These are phyloP conservation scores for Aspergillus ostianus DNA, from an alignment of 495 filamentous ascomycete genomes.

Conservation along the genomic window DNA sequence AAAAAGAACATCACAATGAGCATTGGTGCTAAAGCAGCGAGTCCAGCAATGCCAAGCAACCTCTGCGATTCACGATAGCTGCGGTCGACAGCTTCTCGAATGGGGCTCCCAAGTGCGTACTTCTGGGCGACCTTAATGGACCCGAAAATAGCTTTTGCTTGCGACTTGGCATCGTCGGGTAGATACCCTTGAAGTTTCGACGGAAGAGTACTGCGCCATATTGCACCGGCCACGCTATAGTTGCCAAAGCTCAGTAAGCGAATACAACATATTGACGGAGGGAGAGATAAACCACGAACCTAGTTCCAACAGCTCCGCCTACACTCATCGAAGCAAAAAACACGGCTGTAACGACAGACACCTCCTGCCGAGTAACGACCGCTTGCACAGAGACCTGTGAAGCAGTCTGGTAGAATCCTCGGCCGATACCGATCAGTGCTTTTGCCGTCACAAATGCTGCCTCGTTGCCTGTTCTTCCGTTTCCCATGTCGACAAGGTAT, in stretches of 20 bases:
- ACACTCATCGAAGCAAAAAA: slow-evolving; percentile 30
- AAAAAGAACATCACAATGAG: slow-evolving; percentile 26
- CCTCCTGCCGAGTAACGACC: slow-evolving; percentile 19
- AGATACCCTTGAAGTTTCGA: slow-evolving; percentile 18
- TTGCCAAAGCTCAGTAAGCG: background rate
- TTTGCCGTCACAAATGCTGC: slow-evolving; percentile 25
- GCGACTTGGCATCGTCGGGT: slow-evolving; percentile 19
- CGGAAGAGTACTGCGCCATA: slow-evolving; percentile 27
- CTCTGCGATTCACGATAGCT: slow-evolving; percentile 25
- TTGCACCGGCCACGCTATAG: slow-evolving; percentile 25
- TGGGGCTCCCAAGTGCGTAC: slow-evolving; percentile 18
- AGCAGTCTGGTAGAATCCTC: slow-evolving; percentile 28
- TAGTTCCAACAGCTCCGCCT: slow-evolving; percentile 26
- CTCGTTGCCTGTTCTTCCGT: slow-evolving; percentile 21
- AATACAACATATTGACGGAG: slow-evolving; percentile 6
- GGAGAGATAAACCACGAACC: slow-evolving; percentile 7
- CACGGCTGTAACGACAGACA: slow-evolving; percentile 25
- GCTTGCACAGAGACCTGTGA: slow-evolving; percentile 27
- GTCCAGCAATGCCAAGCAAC: slow-evolving; percentile 20
- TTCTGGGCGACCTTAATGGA: slow-evolving; percentile 21
- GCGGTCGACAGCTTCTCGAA: slow-evolving; percentile 21
- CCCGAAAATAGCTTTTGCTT: slow-evolving; percentile 22
- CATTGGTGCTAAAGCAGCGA: slow-evolving; percentile 21
- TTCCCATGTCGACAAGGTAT: slow-evolving; percentile 25
- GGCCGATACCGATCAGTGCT: slow-evolving; percentile 23